Conservation (phyloP, 495 filamentous ascomycete genomes). For the Cenococcum geophilum region DNA sequence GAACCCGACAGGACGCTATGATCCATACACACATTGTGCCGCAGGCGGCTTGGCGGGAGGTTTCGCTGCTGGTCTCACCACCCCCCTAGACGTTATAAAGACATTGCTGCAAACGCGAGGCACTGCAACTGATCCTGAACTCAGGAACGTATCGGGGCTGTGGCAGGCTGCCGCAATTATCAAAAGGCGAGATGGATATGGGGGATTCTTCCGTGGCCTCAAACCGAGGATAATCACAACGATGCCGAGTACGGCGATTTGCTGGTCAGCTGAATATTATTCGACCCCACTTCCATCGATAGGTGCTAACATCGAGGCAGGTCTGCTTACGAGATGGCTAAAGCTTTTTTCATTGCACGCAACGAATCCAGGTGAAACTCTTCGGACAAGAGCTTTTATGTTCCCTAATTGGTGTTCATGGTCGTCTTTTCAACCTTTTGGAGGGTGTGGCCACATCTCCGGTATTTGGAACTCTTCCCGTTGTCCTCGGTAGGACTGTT, state of each 20-base stretch:
- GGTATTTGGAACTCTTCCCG: neutral
- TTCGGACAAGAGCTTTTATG: neutral
- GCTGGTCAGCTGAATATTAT: slow-evolving; percentile 62
- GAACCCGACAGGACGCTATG: slow-evolving; percentile 78
- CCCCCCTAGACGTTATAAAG: slow-evolving; percentile 95
- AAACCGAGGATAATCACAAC: slow-evolving; percentile 88
- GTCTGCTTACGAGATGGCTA: slow-evolving; percentile 75
- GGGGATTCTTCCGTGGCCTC: slow-evolving; percentile 87
- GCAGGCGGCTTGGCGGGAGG: slow-evolving; percentile 91
- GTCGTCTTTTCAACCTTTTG: neutral
- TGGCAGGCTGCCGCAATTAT: slow-evolving; percentile 75
- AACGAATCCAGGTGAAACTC: slow-evolving; percentile 5
- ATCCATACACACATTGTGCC: slow-evolving; percentile 84
- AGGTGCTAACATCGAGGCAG: slow-evolving; percentile 39
- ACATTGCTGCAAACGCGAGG: slow-evolving; percentile 92
- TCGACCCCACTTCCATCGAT: neutral
- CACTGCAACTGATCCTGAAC: slow-evolving; percentile 68
- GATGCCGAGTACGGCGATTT: slow-evolving; percentile 98
- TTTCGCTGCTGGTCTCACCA: slow-evolving; percentile 86
- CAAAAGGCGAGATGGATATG: slow-evolving; percentile 72
- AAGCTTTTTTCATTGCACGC: slow-evolving; percentile 58
- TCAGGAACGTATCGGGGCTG: slow-evolving; percentile 79
- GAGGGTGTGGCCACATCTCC: neutral
- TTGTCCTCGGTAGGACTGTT: neutral
- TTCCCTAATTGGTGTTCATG: neutral